Conservation (phyloP, 306 rosid genomes). For the Citrullus amarus region DNA sequence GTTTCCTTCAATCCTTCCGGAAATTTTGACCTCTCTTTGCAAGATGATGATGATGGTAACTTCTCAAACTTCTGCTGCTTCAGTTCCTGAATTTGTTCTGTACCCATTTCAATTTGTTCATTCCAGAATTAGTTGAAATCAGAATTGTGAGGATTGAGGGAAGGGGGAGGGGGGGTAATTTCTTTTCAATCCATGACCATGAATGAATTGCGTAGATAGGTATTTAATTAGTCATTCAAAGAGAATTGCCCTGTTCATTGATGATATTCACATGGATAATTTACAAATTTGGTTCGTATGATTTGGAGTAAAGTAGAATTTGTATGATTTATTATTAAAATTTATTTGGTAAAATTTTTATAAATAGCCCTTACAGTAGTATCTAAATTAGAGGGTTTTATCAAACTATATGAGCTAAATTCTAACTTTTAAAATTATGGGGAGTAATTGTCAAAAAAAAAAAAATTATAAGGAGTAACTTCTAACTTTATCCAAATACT, state of each 20-base stretch:
- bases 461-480: no score
- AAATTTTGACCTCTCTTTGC: conserved; percentile 64
- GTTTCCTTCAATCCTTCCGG: conserved; percentile 87
- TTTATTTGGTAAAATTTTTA: no score
- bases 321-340: no score
- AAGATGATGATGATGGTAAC: conserved; percentile 51
- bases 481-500: no score
- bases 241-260: not conserved
- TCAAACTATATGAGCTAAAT: no score
- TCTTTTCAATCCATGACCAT: not conserved
- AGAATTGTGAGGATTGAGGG: not conserved
- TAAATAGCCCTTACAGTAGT: no score
- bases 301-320: no score
- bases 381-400: no score
- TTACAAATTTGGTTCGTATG: no score
- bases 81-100: not conserved
- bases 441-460: no score
- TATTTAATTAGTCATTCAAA: not conserved
- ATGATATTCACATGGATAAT: no score
- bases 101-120: not conserved
- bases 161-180: not conserved
- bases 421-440: no score
- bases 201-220: not conserved
- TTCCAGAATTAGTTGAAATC: not conserved
- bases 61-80: not conserved